Evolutionary conservation across 805 yeast species (phyloP).

Genomic region (Kluyveromyces lactis): DNA sequence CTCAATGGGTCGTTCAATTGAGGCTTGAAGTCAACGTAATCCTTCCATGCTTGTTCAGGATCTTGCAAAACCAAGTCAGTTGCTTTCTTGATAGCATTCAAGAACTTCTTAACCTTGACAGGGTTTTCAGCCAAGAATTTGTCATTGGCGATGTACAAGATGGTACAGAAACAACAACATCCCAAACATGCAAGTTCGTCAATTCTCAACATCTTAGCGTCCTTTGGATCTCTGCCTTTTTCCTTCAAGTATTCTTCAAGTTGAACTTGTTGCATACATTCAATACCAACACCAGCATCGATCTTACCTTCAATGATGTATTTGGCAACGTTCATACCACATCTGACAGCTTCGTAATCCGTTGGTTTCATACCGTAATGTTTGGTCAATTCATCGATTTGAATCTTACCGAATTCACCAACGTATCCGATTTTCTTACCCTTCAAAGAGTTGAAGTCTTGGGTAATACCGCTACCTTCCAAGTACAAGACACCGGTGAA

Average conservation of each 20-base stretch:
- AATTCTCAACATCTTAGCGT: slow-evolving; percentile 49
- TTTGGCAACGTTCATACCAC: slow-evolving; percentile 54
- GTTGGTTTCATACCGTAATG: slow-evolving; percentile 48
- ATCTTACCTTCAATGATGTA: slow-evolving; percentile 46
- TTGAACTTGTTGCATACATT: slow-evolving; percentile 52
- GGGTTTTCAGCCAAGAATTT: slow-evolving; percentile 39
- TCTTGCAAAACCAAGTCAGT: slow-evolving; percentile 39
- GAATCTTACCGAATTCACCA: slow-evolving; percentile 53
- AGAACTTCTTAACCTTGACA: slow-evolving; percentile 36
- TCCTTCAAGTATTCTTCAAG: slow-evolving; percentile 40
- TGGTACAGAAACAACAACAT: slow-evolving; percentile 52
- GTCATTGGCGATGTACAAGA: slow-evolving; percentile 46
- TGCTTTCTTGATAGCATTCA: slow-evolving; percentile 43
- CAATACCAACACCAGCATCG: slow-evolving; percentile 52
- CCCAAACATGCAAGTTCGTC: slow-evolving; percentile 49
- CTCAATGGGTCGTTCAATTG: slow-evolving; percentile 35
- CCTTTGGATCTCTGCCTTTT: slow-evolving; percentile 36
- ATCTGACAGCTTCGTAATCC: slow-evolving; percentile 50
- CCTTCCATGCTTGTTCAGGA: slow-evolving; percentile 40
- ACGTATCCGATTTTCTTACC: slow-evolving; percentile 50
- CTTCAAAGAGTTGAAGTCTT: slow-evolving; percentile 42
- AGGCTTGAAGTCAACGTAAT: slow-evolving; percentile 41
- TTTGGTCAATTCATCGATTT: slow-evolving; percentile 46
- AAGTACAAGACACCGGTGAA: slow-evolving; percentile 48
- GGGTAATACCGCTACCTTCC: slow-evolving; percentile 42